Conservation (phyloP, 1,284 basidiomycete genomes). For the Chalciporus sp. region DNA sequence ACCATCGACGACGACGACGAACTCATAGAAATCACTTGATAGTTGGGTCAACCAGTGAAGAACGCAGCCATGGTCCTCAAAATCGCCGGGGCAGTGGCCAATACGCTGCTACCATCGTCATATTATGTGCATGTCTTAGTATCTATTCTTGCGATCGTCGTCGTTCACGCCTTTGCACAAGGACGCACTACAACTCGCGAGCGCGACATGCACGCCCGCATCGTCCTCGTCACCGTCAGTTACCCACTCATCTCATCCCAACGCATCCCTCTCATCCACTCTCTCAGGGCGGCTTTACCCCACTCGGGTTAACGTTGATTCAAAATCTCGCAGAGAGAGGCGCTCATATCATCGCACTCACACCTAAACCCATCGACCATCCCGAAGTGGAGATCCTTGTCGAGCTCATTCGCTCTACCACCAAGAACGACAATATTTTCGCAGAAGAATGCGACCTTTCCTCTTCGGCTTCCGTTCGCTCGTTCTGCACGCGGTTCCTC, state of each 20-base stretch:
- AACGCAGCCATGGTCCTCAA: constrained; percentile 35
- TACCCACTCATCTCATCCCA: neutral
- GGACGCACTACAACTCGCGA: constrained; percentile 70
- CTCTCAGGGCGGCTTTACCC: constrained; percentile 69
- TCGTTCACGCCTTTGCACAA: constrained; percentile 61
- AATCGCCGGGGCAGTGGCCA: constrained; percentile 22
- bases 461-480: constrained; percentile 62
- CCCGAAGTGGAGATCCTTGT: constrained; percentile 59
- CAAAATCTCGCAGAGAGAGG: constrained; percentile 68
- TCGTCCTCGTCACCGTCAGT: constrained; percentile 69
- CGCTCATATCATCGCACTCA: constrained; percentile 73
- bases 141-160: constrained; percentile 44
- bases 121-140: constrained; percentile 54
- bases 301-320: constrained; percentile 66
- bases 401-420: constrained; percentile 61
- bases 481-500: constrained; percentile 67
- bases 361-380: constrained; percentile 57
- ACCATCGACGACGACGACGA: no score
- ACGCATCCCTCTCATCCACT: constrained; percentile 1
- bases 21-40: neutral
- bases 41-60: no score
- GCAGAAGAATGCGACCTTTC: constrained; percentile 73
- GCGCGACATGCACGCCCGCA: constrained; percentile 69
- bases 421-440: constrained; percentile 72
- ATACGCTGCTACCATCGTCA: constrained; percentile 24